phyloP scores from a whole-genome alignment of 441 rosid genomes.

The Melastoma candidum region DNA sequence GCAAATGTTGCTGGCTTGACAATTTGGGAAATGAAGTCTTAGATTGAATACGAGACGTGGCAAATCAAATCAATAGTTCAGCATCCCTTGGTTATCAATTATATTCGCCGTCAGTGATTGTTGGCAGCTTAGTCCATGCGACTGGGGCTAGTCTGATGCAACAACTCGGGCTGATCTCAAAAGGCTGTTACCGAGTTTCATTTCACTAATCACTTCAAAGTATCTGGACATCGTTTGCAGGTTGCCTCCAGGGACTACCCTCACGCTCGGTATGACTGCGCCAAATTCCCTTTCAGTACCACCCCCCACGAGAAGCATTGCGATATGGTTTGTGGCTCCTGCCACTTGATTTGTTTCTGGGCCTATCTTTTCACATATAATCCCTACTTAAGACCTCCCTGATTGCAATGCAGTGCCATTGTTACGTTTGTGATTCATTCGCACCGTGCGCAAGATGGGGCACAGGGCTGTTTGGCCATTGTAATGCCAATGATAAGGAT shows the following conservation, averaged over 20 bases:
- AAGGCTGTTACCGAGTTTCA: background rate
- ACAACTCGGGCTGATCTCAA: background rate
- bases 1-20: too few relatives aligned
- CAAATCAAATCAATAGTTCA: too few relatives aligned
- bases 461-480: constrained; percentile 44
- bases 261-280: constrained; percentile 79
- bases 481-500: constrained; percentile 18
- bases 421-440: constrained; percentile 71
- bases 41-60: too few relatives aligned
- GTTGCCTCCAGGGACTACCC: constrained; percentile 91
- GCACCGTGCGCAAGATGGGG: constrained; percentile 81
- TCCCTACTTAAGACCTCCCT: background rate
- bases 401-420: constrained; percentile 58
- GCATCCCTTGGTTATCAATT: too few relatives aligned
- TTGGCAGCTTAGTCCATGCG: too few relatives aligned
- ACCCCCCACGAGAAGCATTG: constrained; percentile 53
- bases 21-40: too few relatives aligned
- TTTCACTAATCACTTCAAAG: constrained; percentile 4
- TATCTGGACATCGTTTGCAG: constrained; percentile 26
- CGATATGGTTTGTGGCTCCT: constrained; percentile 40
- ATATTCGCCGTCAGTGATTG: too few relatives aligned
- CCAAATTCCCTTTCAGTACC: constrained; percentile 47
- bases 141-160: background rate
- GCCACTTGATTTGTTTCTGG: too few relatives aligned
- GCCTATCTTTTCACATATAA: too few relatives aligned